A percentile compares a stretch with the other conserved stretches of the same genome.
Conservation (phyloP, 2,329 filamentous ascomycete species). For the Ophiostoma quercus region DNA sequence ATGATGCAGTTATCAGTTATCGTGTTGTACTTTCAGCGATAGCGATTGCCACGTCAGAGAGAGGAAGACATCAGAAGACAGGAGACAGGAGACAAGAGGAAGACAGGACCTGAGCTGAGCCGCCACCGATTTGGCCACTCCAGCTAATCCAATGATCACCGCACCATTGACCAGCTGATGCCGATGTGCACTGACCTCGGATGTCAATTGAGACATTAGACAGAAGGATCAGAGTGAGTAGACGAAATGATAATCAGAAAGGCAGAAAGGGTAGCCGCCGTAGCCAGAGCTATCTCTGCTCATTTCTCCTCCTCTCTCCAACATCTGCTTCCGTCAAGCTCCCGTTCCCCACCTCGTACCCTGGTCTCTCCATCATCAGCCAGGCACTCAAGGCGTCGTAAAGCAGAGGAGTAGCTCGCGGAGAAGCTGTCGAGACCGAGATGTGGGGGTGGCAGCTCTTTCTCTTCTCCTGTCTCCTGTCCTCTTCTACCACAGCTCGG, state of each 20-base stretch:
- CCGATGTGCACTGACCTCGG: neutral
- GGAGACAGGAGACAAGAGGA: neutral
- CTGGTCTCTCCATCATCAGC: neutral
- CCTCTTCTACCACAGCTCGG: neutral
- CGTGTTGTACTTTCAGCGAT: neutral
- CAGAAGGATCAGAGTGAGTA: neutral
- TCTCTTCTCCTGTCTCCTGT: neutral
- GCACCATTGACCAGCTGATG: neutral
- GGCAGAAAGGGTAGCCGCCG: neutral
- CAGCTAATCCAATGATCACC: no score
- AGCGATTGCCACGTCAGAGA: neutral
- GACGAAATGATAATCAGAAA: no score
- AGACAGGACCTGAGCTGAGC: neutral
- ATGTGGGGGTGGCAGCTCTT: slow-evolving; percentile 1
- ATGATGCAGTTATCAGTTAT: neutral
- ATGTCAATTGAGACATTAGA: neutral
- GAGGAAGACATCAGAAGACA: neutral
- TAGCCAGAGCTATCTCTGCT: neutral
- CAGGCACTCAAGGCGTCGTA: neutral
- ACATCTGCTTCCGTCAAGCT: slow-evolving; percentile 6
- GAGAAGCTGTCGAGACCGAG: neutral
- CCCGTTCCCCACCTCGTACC: neutral
- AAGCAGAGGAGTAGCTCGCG: neutral
- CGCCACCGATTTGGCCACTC: neutral
- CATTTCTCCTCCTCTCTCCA: neutral